Evolutionary conservation across 352 stramenopile genomes (phyloP).

Genomic region (Plasmopara viticola): DNA sequence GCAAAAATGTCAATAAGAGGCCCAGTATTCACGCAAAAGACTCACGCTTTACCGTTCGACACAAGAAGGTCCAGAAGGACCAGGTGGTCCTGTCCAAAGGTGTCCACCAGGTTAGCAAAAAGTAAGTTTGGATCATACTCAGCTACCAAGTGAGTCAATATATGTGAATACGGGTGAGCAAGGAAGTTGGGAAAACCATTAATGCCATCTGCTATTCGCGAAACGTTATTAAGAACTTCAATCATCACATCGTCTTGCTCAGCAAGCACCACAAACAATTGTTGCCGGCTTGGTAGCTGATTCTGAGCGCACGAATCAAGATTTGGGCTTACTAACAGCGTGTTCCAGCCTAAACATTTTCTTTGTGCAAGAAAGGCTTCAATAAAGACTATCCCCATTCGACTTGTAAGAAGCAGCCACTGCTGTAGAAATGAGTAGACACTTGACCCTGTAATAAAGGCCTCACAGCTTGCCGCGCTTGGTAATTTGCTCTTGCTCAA

Average conservation of each 20-base stretch:
- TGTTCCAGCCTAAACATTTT: background rate
- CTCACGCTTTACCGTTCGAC: conserved; percentile 44
- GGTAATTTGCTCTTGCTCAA: conserved; percentile 13
- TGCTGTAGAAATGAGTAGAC: conserved; percentile 53
- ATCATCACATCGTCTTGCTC: conserved; percentile 73
- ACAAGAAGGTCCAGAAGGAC: conserved; percentile 64
- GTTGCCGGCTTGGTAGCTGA: conserved; percentile 24
- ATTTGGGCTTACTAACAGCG: background rate
- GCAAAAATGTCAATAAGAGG: conserved; percentile 1
- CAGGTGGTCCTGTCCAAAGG: conserved; percentile 49
- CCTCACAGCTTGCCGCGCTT: conserved; percentile 16
- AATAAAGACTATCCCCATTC: conserved; percentile 19
- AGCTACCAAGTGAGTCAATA: conserved; percentile 10
- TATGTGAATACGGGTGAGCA: conserved; percentile 1
- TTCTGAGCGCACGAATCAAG: background rate
- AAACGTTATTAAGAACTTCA: conserved; percentile 44
- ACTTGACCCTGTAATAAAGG: conserved; percentile 33
- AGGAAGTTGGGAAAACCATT: background rate
- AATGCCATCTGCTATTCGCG: conserved; percentile 15
- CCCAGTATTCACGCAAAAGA: background rate
- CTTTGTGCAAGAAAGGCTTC: conserved; percentile 1
- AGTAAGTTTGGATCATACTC: conserved; percentile 49
- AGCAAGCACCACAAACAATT: conserved; percentile 43
- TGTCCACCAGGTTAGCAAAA: conserved; percentile 47
- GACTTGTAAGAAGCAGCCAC: conserved; percentile 38